These are phyloP conservation scores for Bacterosira constricta DNA, from an alignment of 108 stramenopile species.

Conservation along the genomic window DNA sequence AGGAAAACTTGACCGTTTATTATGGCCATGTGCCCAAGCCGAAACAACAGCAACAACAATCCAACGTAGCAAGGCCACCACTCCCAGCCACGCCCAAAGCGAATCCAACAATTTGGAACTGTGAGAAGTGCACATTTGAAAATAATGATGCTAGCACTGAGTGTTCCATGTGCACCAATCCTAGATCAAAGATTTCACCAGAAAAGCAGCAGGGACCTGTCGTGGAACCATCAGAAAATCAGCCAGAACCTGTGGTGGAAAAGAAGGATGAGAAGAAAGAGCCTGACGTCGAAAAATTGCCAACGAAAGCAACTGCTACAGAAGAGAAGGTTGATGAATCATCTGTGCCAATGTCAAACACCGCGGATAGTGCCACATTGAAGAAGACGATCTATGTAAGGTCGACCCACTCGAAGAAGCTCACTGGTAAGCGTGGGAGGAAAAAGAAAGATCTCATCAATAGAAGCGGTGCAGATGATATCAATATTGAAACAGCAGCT, in stretches of 20 bases:
- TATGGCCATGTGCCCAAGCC: conserved; percentile 13
- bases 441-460: conserved; percentile 32
- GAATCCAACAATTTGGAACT: not conserved
- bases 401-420: conserved; percentile 17
- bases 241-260: not conserved
- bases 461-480: conserved; percentile 16
- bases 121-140: conserved; percentile 6
- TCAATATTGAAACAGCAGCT: conserved; percentile 15
- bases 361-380: not conserved
- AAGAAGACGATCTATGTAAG: conserved; percentile 21
- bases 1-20: conserved; percentile 21
- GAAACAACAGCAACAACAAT: conserved; percentile 3
- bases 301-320: not conserved
- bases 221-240: no score
- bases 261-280: not conserved
- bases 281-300: not conserved
- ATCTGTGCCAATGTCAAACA: not conserved
- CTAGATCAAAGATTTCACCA: not conserved
- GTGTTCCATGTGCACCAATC: conserved; percentile 5
- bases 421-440: conserved; percentile 29
- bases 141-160: conserved; percentile 4
- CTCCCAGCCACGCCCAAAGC: not conserved
- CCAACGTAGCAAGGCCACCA: not conserved
- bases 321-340: not conserved
- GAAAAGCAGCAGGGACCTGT: no score